These are phyloP conservation scores for Arxiozyma heterogenica DNA, from an alignment of 1,139 yeast genomes.

Conservation along the genomic window DNA sequence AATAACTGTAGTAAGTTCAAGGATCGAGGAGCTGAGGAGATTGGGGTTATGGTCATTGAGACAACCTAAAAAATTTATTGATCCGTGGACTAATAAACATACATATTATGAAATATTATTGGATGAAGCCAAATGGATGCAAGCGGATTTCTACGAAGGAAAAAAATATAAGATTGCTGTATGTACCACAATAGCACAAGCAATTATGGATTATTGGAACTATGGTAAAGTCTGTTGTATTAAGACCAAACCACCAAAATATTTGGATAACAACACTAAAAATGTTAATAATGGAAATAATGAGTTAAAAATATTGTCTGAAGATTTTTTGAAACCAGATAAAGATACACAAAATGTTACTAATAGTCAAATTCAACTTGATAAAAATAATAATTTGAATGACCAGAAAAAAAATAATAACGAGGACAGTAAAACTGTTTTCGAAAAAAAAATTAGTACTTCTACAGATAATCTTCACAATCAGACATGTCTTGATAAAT, in stretches of 20 bases:
- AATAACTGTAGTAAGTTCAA: constrained; percentile 80
- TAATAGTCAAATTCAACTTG: not conserved
- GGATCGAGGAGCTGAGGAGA: constrained; percentile 85
- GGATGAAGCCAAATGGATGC: constrained; percentile 82
- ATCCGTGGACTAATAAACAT: constrained; percentile 45
- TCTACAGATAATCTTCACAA: not conserved
- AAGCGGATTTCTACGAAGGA: constrained; percentile 67
- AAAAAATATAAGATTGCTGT: constrained; percentile 60
- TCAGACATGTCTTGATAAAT: not conserved
- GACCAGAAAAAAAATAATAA: not conserved
- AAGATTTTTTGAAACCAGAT: not conserved
- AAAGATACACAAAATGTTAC: not conserved
- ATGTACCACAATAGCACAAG: constrained; percentile 60
- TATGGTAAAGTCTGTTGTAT: constrained; percentile 65
- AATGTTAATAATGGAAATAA: not conserved
- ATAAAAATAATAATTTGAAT: not conserved
- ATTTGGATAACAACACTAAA: not conserved
- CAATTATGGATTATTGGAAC: constrained; percentile 68
- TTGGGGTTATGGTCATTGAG: constrained; percentile 86
- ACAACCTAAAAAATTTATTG: constrained; percentile 65
- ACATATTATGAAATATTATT: constrained; percentile 67
- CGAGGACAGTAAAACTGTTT: not conserved
- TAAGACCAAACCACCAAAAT: constrained; percentile 22
- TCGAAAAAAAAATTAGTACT: too few relatives aligned
- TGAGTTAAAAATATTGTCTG: not conserved